These are phyloP conservation scores for Parasitella parasitica DNA, from an alignment of 371 early-diverging fungal species.

Conservation along the genomic window DNA sequence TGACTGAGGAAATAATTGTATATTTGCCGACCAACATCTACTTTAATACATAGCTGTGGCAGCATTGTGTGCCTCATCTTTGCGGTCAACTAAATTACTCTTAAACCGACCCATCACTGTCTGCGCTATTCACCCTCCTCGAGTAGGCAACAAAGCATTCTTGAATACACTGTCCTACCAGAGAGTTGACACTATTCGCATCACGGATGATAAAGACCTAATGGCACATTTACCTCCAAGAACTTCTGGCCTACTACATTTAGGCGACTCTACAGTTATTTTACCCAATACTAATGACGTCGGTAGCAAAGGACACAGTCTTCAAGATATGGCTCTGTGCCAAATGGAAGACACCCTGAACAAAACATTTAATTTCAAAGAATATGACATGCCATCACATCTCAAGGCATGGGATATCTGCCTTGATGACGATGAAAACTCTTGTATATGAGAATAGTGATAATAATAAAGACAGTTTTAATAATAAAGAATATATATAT, in stretches of 20 bases:
- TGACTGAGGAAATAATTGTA: not conserved
- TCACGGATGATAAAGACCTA: constrained; percentile 24
- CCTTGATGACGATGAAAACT: not conserved
- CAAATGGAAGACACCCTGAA: constrained; percentile 16
- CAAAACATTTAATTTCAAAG: constrained; percentile 11
- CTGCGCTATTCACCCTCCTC: constrained; percentile 31
- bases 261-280: constrained; percentile 29
- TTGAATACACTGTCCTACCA: constrained; percentile 18
- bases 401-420: constrained; percentile 9
- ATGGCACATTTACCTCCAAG: constrained; percentile 40
- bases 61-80: constrained; percentile 39
- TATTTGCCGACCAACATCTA: not conserved
- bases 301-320: constrained; percentile 2
- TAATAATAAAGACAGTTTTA: not conserved
- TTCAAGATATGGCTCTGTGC: not conserved
- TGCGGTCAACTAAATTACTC: constrained; percentile 33
- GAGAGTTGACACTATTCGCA: constrained; percentile 33
- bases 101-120: constrained; percentile 29
- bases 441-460: not conserved
- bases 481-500: not conserved
- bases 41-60: constrained; percentile 31
- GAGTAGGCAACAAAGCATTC: constrained; percentile 34
- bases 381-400: constrained; percentile 4
- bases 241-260: constrained; percentile 36
- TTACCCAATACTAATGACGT: not conserved